These are phyloP conservation scores for Thozetella sp. DNA, from an alignment of 495 filamentous ascomycete genomes.

Conservation along the genomic window DNA sequence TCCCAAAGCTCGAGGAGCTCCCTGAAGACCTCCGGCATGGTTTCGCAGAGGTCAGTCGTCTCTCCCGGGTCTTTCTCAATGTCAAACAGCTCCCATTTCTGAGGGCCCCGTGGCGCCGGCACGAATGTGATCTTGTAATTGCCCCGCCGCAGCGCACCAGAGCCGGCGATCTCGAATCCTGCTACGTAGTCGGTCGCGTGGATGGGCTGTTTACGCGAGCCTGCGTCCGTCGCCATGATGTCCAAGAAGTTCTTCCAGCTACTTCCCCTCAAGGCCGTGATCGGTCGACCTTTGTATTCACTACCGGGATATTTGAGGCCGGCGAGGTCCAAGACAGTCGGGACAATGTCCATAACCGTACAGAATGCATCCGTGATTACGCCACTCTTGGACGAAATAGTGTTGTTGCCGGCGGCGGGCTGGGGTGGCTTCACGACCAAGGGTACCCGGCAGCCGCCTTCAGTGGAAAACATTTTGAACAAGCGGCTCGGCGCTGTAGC, in stretches of 20 bases:
- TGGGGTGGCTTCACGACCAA: constrained; percentile 49
- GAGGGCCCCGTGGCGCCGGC: constrained; percentile 14
- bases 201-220: constrained; percentile 32
- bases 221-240: constrained; percentile 18
- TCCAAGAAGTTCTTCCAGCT: neutral
- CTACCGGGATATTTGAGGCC: constrained; percentile 57
- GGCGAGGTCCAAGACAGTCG: constrained; percentile 63
- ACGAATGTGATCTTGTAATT: constrained; percentile 29
- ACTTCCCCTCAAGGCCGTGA: constrained; percentile 57
- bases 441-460: constrained; percentile 62
- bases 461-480: constrained; percentile 64
- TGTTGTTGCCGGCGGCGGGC: constrained; percentile 7
- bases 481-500: constrained; percentile 62
- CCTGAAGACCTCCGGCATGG: constrained; percentile 19
- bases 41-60: constrained; percentile 19
- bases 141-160: constrained; percentile 25
- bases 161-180: constrained; percentile 28
- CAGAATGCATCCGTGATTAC: constrained; percentile 58
- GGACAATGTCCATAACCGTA: constrained; percentile 67
- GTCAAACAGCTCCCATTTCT: constrained; percentile 27
- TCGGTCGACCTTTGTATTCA: constrained; percentile 51
- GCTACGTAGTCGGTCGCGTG: constrained; percentile 36
- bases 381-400: constrained; percentile 14
- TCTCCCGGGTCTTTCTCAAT: constrained; percentile 29
- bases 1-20: constrained; percentile 29